Base-by-base conservation (phyloP, 192 early-diverging fungal species). In the Backusella westeae region DNA sequence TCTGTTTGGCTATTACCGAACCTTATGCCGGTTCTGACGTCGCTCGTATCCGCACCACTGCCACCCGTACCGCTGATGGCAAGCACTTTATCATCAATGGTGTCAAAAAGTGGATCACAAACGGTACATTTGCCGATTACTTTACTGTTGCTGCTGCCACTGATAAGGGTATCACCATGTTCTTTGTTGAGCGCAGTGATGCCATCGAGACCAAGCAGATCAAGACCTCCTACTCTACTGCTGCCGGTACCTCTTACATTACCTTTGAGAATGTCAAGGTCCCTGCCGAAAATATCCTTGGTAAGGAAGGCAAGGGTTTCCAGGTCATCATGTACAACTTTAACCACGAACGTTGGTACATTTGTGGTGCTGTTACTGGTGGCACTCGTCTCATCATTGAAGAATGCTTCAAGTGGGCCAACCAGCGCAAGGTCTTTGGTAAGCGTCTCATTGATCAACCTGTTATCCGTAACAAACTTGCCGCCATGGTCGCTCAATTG, bases 21-120 rank as follows among this genome's bases (percentile, higher is more conserved):
- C 94, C 93, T 42, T 83, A 85, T 70, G 84, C 87, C 66, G 88
- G 88, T 52, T 90, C 88, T 29, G 94, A 95, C 81, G 94, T 95
- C 21, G 94, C 94, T 56, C 89, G 88, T 78, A 85, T 95, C 56
- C 82, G 81, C 42, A 89, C 90, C 42, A 87, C 85, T 67, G 94
- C 93, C 53, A 91, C 85, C 56, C 59, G 72, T 26, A 73, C 76
- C 49, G 81, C 87, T 26, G 91, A 93, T 77, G 94, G 93, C 14
- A 88, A 93, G 83, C 82, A 87, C 69, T 95, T 89, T 80, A 75
- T 75, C 19, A 90, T 93, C 69, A 95, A 95, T 66, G 94, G 94
- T 34, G 93, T 92, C 71, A 95, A 95, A 86, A 94, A 92, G 82
- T 95, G 93, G 92, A 88, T 92, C 76, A 93, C 92, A 46, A 94